Evolutionary conservation across 2,329 filamentous ascomycete species (phyloP).

Genomic region (Phaeosphaeria sp.): DNA sequence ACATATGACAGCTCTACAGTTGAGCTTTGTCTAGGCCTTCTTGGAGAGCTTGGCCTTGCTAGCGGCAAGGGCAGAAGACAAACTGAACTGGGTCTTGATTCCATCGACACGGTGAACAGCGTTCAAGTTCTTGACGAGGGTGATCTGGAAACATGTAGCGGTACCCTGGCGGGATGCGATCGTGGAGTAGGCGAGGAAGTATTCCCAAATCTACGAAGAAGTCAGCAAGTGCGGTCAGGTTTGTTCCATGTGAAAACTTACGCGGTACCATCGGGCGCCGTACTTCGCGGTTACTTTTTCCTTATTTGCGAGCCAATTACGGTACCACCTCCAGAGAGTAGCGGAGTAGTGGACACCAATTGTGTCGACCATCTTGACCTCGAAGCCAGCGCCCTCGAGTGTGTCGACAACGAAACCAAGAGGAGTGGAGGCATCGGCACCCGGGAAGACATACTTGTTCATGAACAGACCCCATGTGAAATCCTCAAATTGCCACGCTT

Average conservation of each 20-base stretch:
- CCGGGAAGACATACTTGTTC: conserved; percentile 99
- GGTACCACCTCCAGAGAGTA: conserved; percentile 97
- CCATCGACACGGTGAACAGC: conserved; percentile 82
- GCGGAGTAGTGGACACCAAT: conserved; percentile 97
- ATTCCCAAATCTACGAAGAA: conserved; percentile 80
- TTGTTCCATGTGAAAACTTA: conserved; percentile 56
- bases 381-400: conserved; percentile 85
- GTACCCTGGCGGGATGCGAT: conserved; percentile 84
- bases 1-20: neutral
- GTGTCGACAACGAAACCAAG: conserved; percentile 85
- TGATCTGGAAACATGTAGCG: conserved; percentile 87
- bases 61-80: conserved; percentile 68
- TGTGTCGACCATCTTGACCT: conserved; percentile 91
- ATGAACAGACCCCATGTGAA: conserved; percentile 98
- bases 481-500: conserved; percentile 97
- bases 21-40: conserved; percentile 9
- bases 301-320: conserved; percentile 95
- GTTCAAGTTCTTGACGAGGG: conserved; percentile 89
- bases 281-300: conserved; percentile 96
- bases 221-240: conserved; percentile 7
- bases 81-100: conserved; percentile 70
- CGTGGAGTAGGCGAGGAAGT: conserved; percentile 84
- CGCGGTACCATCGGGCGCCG: conserved; percentile 92
- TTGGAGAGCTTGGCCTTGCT: conserved; percentile 47
- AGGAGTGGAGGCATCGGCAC: conserved; percentile 92